phyloP scores from a whole-genome alignment of 2,329 filamentous ascomycete genomes.

The Colletotrichum plurivorum region DNA sequence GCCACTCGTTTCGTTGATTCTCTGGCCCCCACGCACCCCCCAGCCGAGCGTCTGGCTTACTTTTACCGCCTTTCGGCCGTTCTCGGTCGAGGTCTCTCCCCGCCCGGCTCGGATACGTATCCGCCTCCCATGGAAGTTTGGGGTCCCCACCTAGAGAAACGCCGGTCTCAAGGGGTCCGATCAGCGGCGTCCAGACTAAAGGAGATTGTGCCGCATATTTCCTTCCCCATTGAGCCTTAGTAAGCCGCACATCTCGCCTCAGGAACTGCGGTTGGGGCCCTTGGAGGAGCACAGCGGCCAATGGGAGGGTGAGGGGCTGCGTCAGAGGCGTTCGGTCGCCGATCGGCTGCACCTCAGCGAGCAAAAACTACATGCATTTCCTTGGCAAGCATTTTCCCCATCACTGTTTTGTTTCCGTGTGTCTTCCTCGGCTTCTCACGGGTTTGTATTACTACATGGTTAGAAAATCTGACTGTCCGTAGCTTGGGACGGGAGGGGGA shows the following conservation, averaged over 20 bases:
- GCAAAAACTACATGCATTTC: neutral
- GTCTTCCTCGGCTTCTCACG: neutral
- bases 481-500: no score
- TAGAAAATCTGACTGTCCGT: neutral
- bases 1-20: no score
- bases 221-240: no score
- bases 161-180: constrained; percentile 31
- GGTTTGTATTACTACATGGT: neutral
- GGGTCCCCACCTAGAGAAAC: constrained; percentile 13
- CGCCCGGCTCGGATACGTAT: constrained; percentile 13
- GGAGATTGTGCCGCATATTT: neutral
- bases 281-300: no score
- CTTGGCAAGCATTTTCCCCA: constrained; percentile 6
- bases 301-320: neutral
- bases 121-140: neutral
- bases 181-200: constrained; percentile 30
- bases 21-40: no score
- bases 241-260: neutral
- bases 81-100: neutral
- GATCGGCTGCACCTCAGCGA: neutral
- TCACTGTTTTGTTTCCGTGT: neutral
- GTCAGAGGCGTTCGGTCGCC: constrained; percentile 26
- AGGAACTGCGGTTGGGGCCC: neutral
- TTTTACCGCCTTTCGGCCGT: constrained; percentile 6
- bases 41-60: no score